Conservation (phyloP, 352 stramenopile species). For the Pythium guiyangense region DNA sequence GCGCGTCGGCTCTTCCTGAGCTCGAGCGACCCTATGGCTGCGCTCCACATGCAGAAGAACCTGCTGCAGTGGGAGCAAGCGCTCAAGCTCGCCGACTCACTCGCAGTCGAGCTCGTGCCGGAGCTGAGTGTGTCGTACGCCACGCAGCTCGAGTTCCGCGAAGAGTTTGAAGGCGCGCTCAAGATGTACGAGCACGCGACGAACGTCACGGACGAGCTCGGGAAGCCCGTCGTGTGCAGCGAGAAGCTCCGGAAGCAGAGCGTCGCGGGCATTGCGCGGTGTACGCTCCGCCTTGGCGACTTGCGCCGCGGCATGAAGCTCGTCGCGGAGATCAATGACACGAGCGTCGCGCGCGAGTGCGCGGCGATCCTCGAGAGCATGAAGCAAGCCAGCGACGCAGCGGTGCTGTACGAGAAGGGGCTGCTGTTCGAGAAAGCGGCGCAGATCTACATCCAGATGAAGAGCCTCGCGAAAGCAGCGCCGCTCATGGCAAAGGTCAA, state of each 20-base stretch:
- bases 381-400: constrained; percentile 88
- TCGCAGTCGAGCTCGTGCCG: constrained; percentile 82
- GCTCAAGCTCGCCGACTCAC: constrained; percentile 88
- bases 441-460: constrained; percentile 91
- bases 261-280: constrained; percentile 81
- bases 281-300: constrained; percentile 87
- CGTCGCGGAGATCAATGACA: constrained; percentile 68
- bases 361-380: constrained; percentile 85
- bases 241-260: constrained; percentile 63
- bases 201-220: constrained; percentile 50
- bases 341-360: constrained; percentile 80
- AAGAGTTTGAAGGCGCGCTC: constrained; percentile 87
- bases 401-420: constrained; percentile 85
- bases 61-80: constrained; percentile 93
- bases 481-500: constrained; percentile 87
- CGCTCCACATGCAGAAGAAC: constrained; percentile 89
- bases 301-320: constrained; percentile 84
- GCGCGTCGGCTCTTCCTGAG: constrained; percentile 89
- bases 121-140: constrained; percentile 89
- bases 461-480: constrained; percentile 81
- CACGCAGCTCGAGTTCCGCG: constrained; percentile 91
- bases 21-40: constrained; percentile 79
- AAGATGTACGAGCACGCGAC: constrained; percentile 89
- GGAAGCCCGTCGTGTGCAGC: constrained; percentile 23
- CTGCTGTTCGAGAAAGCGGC: constrained; percentile 87